A percentile compares a stretch with the other conserved stretches of the same genome.
These are phyloP conservation scores for Zoysia japonica DNA, from an alignment of 176 grass and related monocot genomes.

Conservation along the genomic window DNA sequence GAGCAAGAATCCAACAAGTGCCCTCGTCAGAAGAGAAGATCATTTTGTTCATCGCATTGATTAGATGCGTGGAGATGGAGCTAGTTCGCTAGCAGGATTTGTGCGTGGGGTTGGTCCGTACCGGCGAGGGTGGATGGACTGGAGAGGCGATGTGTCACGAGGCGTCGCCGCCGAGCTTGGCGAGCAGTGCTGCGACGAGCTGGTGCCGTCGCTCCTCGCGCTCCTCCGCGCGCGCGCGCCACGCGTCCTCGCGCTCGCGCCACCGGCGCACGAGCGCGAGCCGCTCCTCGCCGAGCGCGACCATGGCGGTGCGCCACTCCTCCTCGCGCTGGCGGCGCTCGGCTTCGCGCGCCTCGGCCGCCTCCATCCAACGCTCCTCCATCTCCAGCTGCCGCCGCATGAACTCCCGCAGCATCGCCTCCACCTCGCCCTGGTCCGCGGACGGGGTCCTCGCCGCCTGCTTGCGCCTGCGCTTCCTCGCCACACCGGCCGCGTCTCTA, in stretches of 20 bases:
- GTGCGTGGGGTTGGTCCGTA: constrained; percentile 26
- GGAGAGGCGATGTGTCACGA: not conserved
- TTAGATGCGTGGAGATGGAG: not conserved
- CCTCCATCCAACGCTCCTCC: constrained; percentile 83
- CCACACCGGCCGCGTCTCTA: not conserved
- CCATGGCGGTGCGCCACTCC: constrained; percentile 81
- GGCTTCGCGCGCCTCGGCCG: constrained; percentile 68
- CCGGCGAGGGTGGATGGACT: constrained; percentile 16
- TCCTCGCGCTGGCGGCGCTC: constrained; percentile 68
- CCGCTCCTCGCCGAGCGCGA: constrained; percentile 71
- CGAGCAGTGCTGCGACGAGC: constrained; percentile 61
- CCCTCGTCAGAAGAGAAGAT: constrained; percentile 16
- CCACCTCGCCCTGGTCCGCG: constrained; percentile 48
- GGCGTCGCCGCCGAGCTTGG: constrained; percentile 59
- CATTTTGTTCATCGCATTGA: not conserved
- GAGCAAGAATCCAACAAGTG: constrained; percentile 23
- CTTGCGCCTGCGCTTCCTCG: constrained; percentile 38
- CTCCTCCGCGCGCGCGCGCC: constrained; percentile 67
- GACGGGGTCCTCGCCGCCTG: not conserved
- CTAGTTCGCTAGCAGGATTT: too few species aligned
- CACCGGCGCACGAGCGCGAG: constrained; percentile 61
- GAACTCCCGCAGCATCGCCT: constrained; percentile 72
- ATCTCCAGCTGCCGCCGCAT: constrained; percentile 79
- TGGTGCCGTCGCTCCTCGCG: constrained; percentile 71
- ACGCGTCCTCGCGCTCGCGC: constrained; percentile 77